Conservation (phyloP, 78 protist genomes). For the Thecamonas trahens region DNA sequence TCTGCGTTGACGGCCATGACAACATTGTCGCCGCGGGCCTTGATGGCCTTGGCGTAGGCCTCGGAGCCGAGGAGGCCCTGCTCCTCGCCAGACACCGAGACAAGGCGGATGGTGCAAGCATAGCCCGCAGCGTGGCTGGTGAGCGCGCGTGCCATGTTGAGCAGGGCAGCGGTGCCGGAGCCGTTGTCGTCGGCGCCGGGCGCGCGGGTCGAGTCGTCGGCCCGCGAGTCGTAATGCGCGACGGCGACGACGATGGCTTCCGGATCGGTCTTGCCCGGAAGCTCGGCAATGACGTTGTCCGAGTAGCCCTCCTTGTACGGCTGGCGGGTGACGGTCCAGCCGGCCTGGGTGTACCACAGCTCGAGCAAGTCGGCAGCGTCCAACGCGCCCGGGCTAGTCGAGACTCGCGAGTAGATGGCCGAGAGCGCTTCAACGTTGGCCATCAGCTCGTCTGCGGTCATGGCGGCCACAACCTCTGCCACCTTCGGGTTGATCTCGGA, state of each 20-base stretch:
- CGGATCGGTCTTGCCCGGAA: background rate
- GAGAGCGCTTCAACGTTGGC: no score
- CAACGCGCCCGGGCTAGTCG: background rate
- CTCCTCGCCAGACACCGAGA: constrained; percentile 8
- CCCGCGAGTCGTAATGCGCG: constrained; percentile 20
- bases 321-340: background rate
- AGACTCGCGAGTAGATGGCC: no score
- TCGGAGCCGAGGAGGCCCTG: constrained; percentile 19
- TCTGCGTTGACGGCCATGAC: background rate
- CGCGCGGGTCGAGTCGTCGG: background rate
- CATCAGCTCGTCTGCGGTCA: no score
- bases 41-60: constrained; percentile 3
- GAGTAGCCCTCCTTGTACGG: background rate
- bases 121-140: background rate
- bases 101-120: background rate
- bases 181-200: constrained; percentile 29
- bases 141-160: background rate
- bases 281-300: constrained; percentile 4
- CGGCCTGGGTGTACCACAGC: background rate
- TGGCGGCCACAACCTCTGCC: no score
- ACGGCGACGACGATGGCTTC: background rate
- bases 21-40: background rate
- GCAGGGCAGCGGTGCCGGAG: constrained; percentile 8
- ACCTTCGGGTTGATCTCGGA: no score
- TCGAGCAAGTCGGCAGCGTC: background rate